Base-by-base conservation (phyloP, 768 basidiomycete species). In the Leccinum subgranulosum region DNA sequence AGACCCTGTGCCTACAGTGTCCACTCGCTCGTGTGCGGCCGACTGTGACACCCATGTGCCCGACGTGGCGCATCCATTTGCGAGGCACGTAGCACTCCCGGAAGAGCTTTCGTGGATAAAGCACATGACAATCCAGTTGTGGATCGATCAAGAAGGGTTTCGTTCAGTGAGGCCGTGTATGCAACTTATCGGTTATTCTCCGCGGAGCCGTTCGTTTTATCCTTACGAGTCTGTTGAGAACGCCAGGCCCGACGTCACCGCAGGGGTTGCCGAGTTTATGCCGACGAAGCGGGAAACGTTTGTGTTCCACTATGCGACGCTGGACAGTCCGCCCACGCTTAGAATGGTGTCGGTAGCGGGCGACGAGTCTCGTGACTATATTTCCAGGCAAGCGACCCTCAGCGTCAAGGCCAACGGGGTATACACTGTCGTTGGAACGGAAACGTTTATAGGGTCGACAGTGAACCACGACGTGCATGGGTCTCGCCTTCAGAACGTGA, bases 61-160 rank as follows among this genome's bases (percentile, higher is more conserved):
- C 34, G 51, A 36, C 27, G 19, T 41, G 51, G 48, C 57, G 49
- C 53, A 60, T 57, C 51, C 60, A 43, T 53, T 43, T 36, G 29
- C 59, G 57, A 60, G 58, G 43, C 52, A 60, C 17, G 54, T 62
- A 6, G 58, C 51, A n/a, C 73, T 77, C 27, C 79, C 78, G 0
- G 59, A 67, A 27, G 69, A 76, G 41, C 68, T 84, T 3, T 65
- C 70, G 3, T 88, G 86, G 85, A 76, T 89, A 11, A 76, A 78
- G 60, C 75, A 77, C 41, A 74, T 77, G 28, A 73, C 72, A 41
- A 69, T 92, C 29, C 83, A 88, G 56, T 73, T 93, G 33, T 80
- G 84, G 69, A 85, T 94, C 25, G 92, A 93, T 66, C 92, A 94
- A 69, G 92, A 93, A 73, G 87, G 89, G 4, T 91, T 90, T 64